phyloP scores from a whole-genome alignment of 345 rosid genomes.

The Camelina sativa region DNA sequence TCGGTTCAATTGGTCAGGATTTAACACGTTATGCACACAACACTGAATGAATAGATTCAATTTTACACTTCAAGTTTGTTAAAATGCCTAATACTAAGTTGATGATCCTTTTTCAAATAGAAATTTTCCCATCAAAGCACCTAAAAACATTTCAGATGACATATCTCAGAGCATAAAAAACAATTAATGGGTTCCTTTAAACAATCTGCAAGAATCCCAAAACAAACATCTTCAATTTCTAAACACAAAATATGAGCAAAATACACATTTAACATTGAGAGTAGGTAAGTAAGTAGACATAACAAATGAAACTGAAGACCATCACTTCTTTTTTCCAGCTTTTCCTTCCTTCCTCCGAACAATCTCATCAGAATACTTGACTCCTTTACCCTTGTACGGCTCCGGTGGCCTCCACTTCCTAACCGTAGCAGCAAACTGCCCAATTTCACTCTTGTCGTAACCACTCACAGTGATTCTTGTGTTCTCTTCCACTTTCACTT shows the following conservation, averaged over 20 bases:
- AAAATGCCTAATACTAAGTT: no score
- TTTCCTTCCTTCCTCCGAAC: slow-evolving; percentile 89
- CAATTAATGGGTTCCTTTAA: slow-evolving; percentile 8
- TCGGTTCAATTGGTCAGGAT: no score
- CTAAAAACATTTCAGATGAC: neutral
- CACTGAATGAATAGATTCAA: no score
- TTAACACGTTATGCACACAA: no score
- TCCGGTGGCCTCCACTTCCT: slow-evolving; percentile 98
- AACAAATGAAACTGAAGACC: slow-evolving; percentile 6
- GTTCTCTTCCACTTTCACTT: slow-evolving; percentile 89
- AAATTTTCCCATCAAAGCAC: no score
- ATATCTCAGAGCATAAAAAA: slow-evolving; percentile 1
- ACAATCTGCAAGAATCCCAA: slow-evolving; percentile 26
- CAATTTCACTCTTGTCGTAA: slow-evolving; percentile 71
- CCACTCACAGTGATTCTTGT: slow-evolving; percentile 76
- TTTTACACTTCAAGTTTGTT: no score
- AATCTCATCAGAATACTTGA: slow-evolving; percentile 82
- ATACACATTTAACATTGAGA: slow-evolving; percentile 23
- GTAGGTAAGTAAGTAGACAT: slow-evolving; percentile 8
- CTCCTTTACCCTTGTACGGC: slow-evolving; percentile 98
- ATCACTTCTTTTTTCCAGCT: slow-evolving; percentile 93
- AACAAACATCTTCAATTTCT: slow-evolving; percentile 12
- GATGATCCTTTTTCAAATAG: no score
- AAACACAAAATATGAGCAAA: slow-evolving; percentile 16
- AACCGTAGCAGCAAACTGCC: slow-evolving; percentile 88